Percentiles rank a stretch among this genome's conserved stretches.
phyloP scores from a whole-genome alignment of 1,284 basidiomycete species.

The Puccinia sorghi region DNA sequence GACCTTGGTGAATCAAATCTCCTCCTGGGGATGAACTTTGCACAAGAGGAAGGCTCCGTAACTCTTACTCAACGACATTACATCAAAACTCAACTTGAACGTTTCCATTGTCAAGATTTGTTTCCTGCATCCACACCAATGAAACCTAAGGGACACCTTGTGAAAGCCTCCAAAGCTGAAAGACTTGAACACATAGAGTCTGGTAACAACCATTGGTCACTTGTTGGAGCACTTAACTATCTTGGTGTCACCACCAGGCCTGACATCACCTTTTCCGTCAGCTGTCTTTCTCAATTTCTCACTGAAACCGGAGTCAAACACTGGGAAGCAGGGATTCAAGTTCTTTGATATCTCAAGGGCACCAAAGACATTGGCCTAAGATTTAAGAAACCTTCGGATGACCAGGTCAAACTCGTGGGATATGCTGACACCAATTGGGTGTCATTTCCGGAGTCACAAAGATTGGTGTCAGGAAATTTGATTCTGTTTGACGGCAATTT shows the following conservation, averaged over 20 bases:
- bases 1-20: neutral
- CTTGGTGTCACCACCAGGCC: neutral
- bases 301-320: neutral
- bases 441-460: constrained; percentile 55
- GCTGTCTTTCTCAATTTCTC: neutral
- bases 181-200: no score
- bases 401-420: constrained; percentile 55
- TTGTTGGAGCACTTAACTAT: neutral
- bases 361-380: constrained; percentile 59
- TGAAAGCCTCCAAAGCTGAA: no score
- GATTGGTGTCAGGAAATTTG: constrained; percentile 60
- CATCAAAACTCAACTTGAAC: neutral
- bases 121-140: neutral
- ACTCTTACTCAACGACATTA: no score
- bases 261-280: neutral
- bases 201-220: neutral
- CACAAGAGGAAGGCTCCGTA: neutral
- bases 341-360: neutral
- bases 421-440: constrained; percentile 62
- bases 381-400: constrained; percentile 48
- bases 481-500: constrained; percentile 57
- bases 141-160: neutral
- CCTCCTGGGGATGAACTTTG: neutral
- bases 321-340: neutral
- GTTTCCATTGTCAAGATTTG: neutral